Base-by-base conservation (phyloP, 2,329 filamentous ascomycete species). In the Colletotrichum plurivorum region DNA sequence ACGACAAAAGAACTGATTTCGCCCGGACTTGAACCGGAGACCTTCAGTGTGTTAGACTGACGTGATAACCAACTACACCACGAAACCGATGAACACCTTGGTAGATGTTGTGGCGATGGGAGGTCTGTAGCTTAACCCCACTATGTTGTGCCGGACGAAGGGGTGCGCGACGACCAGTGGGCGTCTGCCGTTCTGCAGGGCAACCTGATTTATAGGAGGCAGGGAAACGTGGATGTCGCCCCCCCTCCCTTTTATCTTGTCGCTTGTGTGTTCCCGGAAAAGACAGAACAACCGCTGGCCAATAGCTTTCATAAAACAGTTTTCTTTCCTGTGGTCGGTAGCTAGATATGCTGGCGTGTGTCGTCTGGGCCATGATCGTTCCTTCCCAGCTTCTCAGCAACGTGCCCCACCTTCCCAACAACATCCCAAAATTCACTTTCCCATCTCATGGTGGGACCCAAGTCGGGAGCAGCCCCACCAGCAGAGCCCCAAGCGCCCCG, bases 41-140 rank as follows among this genome's bases (percentile, higher is more conserved):
- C 66, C 66, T 69, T 69, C 66, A 69, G 66, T 69, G 66, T 78
- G 81, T 84, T 84, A 83, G 80, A 83, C 81, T 83, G 79, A 83
- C 78, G 82, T 83, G 81, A 83, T 83, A 83, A 83, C 81, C 82
- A 83, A 83, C 81, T 78, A 78, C 76, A 77, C 76, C 75, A 78
- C 67, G 59, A 64, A 67, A 64, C 64, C 64, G 27, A 9, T 6
- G 27, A 31, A 31, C 27, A 10, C 27, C 27, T 9, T 31, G 10
- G 8, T 0, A 31, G 27, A n/a, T 49, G 3, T 0, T 46, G 13
- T 7, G 1, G 16, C 16, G 16, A 3, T 46, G 15, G 10, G 4
- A 18, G 13, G 2, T 3, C 9, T 2, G 27, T 1, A 4, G 2
- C 16, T 46, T 13, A 18, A 8, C 4, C 0, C 2, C 27, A 9